Percentiles rank a stretch among this genome's conserved stretches.
These are phyloP conservation scores for Gracilaria gracilis DNA, from an alignment of 23 red algal genomes.

Conservation along the genomic window DNA sequence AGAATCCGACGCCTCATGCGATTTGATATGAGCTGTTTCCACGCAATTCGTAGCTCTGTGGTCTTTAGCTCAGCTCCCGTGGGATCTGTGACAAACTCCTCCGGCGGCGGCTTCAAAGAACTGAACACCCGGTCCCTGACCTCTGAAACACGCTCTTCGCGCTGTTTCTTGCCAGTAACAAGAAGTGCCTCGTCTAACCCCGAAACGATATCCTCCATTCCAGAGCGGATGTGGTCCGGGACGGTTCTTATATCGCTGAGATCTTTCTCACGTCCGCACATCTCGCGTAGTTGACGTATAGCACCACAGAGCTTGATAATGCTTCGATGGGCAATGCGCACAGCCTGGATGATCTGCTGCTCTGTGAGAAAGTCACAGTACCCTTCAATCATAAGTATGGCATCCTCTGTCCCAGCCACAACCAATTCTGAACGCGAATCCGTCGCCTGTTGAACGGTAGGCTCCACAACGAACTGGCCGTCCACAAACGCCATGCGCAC, in stretches of 20 bases:
- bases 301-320: conserved; percentile 79
- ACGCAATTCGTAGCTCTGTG: conserved; percentile 68
- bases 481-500: conserved; percentile 80
- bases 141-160: conserved; percentile 63
- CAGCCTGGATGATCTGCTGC: conserved; percentile 70
- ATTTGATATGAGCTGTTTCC: conserved; percentile 79
- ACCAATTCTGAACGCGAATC: conserved; percentile 69
- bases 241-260: conserved; percentile 25
- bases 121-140: conserved; percentile 66
- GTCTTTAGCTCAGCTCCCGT: conserved; percentile 37
- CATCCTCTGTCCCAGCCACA: conserved; percentile 79
- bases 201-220: conserved; percentile 29
- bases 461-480: conserved; percentile 74
- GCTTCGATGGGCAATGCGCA: conserved; percentile 66
- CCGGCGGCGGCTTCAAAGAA: background rate
- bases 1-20: conserved; percentile 79
- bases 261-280: conserved; percentile 60
- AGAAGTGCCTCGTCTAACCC: conserved; percentile 69
- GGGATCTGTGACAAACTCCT: conserved; percentile 41
- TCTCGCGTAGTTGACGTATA: conserved; percentile 68
- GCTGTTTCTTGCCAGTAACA: conserved; percentile 74
- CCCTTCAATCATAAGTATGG: conserved; percentile 92
- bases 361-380: conserved; percentile 84
- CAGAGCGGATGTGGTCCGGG: conserved; percentile 6
- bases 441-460: conserved; percentile 53